These are phyloP conservation scores for Fraxinus paxiana DNA, from an alignment of 305 asterid genomes.

Conservation along the genomic window DNA sequence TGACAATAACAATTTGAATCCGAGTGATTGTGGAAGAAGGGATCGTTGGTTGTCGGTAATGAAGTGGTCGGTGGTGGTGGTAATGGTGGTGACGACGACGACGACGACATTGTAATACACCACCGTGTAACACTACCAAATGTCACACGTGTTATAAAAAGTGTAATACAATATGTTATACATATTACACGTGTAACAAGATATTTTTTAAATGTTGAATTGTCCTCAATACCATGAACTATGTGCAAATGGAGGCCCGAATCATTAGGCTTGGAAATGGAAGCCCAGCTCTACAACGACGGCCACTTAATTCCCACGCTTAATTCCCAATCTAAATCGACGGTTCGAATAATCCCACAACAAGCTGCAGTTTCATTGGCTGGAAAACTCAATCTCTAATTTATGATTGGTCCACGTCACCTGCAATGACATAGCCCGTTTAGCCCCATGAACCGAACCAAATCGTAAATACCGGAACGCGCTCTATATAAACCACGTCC, in stretches of 20 bases:
- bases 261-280: slow-evolving; percentile 9
- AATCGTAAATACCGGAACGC: background rate
- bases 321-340: background rate
- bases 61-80: background rate
- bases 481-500: background rate
- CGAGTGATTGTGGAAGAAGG: background rate
- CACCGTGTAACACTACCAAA: background rate
- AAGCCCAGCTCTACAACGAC: background rate
- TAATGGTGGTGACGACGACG: background rate
- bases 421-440: slow-evolving; percentile 19
- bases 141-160: background rate
- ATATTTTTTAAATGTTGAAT: background rate
- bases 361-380: slow-evolving; percentile 26
- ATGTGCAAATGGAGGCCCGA: background rate
- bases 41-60: background rate
- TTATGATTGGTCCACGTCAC: slow-evolving; percentile 39
- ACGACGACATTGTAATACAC: background rate
- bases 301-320: background rate
- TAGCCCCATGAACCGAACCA: background rate
- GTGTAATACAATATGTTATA: background rate
- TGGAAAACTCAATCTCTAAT: background rate
- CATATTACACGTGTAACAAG: background rate
- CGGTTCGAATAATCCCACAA: slow-evolving; percentile 30
- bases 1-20: background rate
- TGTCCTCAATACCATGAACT: background rate